Evolutionary conservation across 176 grass and related monocot genomes (phyloP).

Genomic region (Typha latifolia): DNA sequence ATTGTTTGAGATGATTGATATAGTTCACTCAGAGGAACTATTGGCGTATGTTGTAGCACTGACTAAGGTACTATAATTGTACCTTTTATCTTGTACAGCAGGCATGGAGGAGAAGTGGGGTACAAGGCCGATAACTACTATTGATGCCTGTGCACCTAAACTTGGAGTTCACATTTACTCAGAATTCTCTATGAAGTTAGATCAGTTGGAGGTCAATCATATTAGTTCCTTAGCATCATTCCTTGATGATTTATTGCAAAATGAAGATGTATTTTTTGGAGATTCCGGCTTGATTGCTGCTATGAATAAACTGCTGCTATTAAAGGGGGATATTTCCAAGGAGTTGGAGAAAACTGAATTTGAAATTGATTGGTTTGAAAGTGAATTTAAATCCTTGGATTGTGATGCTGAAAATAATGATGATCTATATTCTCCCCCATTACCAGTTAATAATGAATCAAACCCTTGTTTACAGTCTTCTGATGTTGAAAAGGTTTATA

Average conservation of each 20-base stretch:
- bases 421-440: slow-evolving; percentile 13
- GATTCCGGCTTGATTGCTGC: slow-evolving; percentile 42
- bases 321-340: slow-evolving; percentile 71
- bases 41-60: neutral
- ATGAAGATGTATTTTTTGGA: slow-evolving; percentile 57
- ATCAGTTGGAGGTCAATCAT: slow-evolving; percentile 32
- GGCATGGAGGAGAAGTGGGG: slow-evolving; percentile 44
- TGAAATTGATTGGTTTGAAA: slow-evolving; percentile 86
- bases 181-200: slow-evolving; percentile 34
- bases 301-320: slow-evolving; percentile 43
- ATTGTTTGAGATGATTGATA: no score
- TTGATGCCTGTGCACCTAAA: slow-evolving; percentile 8
- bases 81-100: slow-evolving; percentile 30
- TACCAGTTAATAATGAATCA: slow-evolving; percentile 14
- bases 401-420: slow-evolving; percentile 16
- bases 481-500: slow-evolving; percentile 26
- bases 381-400: slow-evolving; percentile 44
- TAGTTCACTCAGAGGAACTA: no score
- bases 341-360: slow-evolving; percentile 71
- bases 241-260: slow-evolving; percentile 45
- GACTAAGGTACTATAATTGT: neutral
- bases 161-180: slow-evolving; percentile 14
- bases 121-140: slow-evolving; percentile 25
- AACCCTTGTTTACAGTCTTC: slow-evolving; percentile 24
- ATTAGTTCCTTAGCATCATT: slow-evolving; percentile 41